phyloP scores from a whole-genome alignment of 495 filamentous ascomycete species.

The Melanomma pulvis-pyrius region DNA sequence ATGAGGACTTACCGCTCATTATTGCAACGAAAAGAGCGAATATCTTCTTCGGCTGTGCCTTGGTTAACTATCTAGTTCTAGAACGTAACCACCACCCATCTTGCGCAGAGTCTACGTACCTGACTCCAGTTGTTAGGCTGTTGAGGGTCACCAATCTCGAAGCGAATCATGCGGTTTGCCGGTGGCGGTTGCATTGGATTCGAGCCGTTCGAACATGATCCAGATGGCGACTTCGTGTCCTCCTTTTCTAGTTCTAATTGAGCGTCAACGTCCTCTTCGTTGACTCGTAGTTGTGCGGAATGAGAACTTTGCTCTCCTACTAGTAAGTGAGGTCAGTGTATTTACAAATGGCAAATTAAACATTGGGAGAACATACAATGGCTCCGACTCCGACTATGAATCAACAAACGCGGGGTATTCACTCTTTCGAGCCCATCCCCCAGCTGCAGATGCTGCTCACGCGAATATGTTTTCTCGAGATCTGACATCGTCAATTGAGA shows the following conservation, averaged over 20 bases:
- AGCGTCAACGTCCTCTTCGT: constrained; percentile 33
- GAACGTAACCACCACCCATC: not conserved
- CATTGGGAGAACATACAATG: constrained; percentile 2
- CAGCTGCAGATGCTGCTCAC: constrained; percentile 22
- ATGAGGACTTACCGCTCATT: constrained; percentile 13
- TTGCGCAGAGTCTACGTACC: constrained; percentile 9
- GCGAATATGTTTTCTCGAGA: constrained; percentile 29
- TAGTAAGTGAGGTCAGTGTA: not conserved
- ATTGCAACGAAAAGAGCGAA: constrained; percentile 54
- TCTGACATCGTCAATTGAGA: not conserved
- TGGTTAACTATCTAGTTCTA: not conserved
- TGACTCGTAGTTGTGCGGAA: not conserved
- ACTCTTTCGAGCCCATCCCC: not conserved
- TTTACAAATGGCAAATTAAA: not conserved
- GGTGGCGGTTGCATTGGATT: not conserved
- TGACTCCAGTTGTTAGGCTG: constrained; percentile 43
- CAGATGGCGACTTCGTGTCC: constrained; percentile 39
- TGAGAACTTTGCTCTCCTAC: constrained; percentile 3
- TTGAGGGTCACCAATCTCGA: constrained; percentile 38
- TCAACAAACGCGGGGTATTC: constrained; percentile 7
- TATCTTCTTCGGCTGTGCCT: constrained; percentile 55
- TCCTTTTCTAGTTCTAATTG: constrained; percentile 35
- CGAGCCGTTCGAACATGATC: constrained; percentile 9
- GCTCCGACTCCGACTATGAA: constrained; percentile 5
- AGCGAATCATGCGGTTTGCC: constrained; percentile 22